Evolutionary conservation across 306 rosid species (phyloP).

Genomic region (Clitoria ternatea): DNA sequence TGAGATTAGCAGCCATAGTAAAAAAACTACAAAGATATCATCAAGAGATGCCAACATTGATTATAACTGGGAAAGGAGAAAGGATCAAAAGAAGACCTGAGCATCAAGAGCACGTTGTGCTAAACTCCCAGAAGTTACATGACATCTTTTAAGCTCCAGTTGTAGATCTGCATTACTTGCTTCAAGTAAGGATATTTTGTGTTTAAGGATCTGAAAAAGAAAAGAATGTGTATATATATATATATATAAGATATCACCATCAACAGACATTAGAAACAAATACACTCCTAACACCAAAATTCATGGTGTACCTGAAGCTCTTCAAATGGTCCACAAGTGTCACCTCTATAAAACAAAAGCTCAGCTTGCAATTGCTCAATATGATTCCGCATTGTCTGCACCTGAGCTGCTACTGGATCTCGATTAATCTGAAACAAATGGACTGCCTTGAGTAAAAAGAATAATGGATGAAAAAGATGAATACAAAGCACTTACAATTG

Average conservation of each 20-base stretch:
- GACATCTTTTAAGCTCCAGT: slow-evolving; percentile 52
- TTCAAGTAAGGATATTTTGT: slow-evolving; percentile 85
- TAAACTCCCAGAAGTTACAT: slow-evolving; percentile 26
- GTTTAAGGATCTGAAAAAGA: slow-evolving; percentile 65
- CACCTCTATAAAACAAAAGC: slow-evolving; percentile 80
- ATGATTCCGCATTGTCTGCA: slow-evolving; percentile 79
- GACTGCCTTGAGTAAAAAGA: background rate
- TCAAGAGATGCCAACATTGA: slow-evolving; percentile 31
- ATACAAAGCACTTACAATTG: slow-evolving; percentile 58
- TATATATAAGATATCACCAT: background rate
- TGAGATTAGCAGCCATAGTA: slow-evolving; percentile 8
- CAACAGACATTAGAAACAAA: slow-evolving; percentile 7
- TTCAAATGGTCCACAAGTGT: slow-evolving; percentile 68
- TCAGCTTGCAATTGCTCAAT: slow-evolving; percentile 92
- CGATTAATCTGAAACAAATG: slow-evolving; percentile 62
- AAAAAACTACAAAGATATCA: background rate
- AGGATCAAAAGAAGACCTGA: slow-evolving; percentile 31
- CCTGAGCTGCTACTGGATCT: slow-evolving; percentile 78
- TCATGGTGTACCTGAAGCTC: slow-evolving; percentile 65
- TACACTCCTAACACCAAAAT: background rate
- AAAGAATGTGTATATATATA: no score
- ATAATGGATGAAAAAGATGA: background rate
- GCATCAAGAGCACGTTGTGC: slow-evolving; percentile 31
- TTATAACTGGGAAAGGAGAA: slow-evolving; percentile 4
- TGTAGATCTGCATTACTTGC: slow-evolving; percentile 76